Evolutionary conservation across 805 yeast genomes (phyloP).

Genomic region (Myxozyma neglecta): DNA sequence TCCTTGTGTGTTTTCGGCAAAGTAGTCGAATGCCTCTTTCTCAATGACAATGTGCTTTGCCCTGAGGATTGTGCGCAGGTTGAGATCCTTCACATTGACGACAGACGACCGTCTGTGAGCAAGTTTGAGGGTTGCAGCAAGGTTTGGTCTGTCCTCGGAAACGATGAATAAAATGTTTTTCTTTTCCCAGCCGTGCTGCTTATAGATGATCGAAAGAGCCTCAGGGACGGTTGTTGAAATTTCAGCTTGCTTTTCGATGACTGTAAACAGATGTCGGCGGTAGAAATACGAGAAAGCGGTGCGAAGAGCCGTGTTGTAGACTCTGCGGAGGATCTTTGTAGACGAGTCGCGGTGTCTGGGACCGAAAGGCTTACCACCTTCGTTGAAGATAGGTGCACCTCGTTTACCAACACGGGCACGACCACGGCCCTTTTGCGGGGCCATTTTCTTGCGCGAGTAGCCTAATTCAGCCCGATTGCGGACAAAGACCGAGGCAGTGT

Average conservation of each 20-base stretch:
- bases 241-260: constrained; percentile 59
- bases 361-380: constrained; percentile 87
- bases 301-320: constrained; percentile 73
- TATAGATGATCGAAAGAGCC: constrained; percentile 14
- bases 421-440: constrained; percentile 93
- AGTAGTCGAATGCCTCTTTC: constrained; percentile 22
- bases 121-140: background rate
- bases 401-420: constrained; percentile 95
- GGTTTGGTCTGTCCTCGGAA: constrained; percentile 5
- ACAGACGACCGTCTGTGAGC: constrained; percentile 5
- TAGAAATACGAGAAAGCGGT: constrained; percentile 81
- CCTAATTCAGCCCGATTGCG: constrained; percentile 85
- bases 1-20: constrained; percentile 23
- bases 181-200: constrained; percentile 11
- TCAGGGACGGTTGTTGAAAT: constrained; percentile 22
- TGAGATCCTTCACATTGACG: constrained; percentile 19
- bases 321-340: constrained; percentile 69
- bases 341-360: constrained; percentile 88
- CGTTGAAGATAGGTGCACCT: constrained; percentile 86
- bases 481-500: constrained; percentile 52
- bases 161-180: constrained; percentile 11
- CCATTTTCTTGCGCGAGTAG: constrained; percentile 76
- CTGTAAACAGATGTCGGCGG: constrained; percentile 66
- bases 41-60: constrained; percentile 29
- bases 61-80: constrained; percentile 23